A percentile compares a stretch with the other conserved stretches of the same genome.
Evolutionary conservation across 306 rosid species (phyloP).

Genomic region (Castanea sativa): DNA sequence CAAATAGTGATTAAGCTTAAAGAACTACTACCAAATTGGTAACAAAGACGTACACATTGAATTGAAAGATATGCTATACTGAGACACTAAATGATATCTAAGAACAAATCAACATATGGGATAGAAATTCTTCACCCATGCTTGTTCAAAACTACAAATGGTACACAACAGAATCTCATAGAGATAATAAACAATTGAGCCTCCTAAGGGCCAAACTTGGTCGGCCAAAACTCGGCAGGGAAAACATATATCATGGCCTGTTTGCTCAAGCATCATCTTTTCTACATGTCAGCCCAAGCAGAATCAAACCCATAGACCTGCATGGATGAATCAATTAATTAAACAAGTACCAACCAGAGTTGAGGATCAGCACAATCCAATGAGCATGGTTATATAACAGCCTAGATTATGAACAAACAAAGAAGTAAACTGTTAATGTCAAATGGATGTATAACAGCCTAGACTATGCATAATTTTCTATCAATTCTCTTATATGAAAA

Average conservation of each 20-base stretch:
- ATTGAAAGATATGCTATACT: not conserved
- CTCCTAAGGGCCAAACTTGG: slow-evolving; percentile 10
- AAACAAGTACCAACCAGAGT: not conserved
- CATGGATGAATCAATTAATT: slow-evolving; percentile 15
- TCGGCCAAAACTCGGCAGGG: slow-evolving; percentile 21
- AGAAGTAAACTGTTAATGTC: no score
- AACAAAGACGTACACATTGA: not conserved
- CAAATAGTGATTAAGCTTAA: not conserved
- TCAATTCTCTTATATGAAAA: no score
- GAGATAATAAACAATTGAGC: slow-evolving; percentile 24
- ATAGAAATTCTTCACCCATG: slow-evolving; percentile 17
- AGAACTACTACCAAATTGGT: not conserved
- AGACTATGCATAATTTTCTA: no score
- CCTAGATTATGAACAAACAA: no score
- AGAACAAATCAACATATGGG: slow-evolving; percentile 18
- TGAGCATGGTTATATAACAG: not conserved
- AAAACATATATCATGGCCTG: slow-evolving; percentile 24
- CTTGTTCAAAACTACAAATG: slow-evolving; percentile 38
- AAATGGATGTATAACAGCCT: no score
- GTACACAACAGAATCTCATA: slow-evolving; percentile 29
- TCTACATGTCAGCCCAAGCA: slow-evolving; percentile 36
- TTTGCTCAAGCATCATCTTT: slow-evolving; percentile 37
- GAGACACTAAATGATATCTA: not conserved
- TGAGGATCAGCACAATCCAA: not conserved
- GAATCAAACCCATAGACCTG: slow-evolving; percentile 37